These are phyloP conservation scores for Annulohypoxylon moriforme DNA, from an alignment of 495 filamentous ascomycete genomes.

Conservation along the genomic window DNA sequence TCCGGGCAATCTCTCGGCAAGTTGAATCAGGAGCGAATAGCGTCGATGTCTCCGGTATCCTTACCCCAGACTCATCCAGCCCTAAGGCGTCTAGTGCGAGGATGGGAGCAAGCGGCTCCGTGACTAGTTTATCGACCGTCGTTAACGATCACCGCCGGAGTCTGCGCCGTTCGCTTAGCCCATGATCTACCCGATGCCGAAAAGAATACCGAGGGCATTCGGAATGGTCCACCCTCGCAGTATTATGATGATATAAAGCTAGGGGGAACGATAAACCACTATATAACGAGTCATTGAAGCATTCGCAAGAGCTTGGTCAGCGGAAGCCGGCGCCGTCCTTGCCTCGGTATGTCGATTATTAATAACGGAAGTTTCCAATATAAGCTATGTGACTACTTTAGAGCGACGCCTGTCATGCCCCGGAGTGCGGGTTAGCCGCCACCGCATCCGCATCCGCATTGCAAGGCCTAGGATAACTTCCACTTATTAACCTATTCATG, in stretches of 20 bases:
- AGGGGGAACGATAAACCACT: neutral
- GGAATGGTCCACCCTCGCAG: neutral
- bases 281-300: neutral
- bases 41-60: neutral
- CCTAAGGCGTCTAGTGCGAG: conserved; percentile 8
- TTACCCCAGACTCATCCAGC: conserved; percentile 26
- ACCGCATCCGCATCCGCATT: neutral
- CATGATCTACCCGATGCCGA: neutral
- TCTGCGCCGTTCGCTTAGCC: neutral
- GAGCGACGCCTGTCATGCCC: neutral
- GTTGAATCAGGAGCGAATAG: neutral
- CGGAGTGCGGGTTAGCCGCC: neutral
- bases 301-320: neutral
- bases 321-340: neutral
- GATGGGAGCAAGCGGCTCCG: conserved; percentile 26
- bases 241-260: neutral
- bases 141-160: neutral
- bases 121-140: conserved; percentile 17
- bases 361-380: neutral
- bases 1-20: neutral
- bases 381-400: neutral
- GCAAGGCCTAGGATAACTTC: neutral
- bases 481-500: neutral
- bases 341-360: neutral
- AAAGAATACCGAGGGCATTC: neutral